Evolutionary conservation across 495 filamentous ascomycete species (phyloP).

Genomic region (Thermothielavioides terrestris): DNA sequence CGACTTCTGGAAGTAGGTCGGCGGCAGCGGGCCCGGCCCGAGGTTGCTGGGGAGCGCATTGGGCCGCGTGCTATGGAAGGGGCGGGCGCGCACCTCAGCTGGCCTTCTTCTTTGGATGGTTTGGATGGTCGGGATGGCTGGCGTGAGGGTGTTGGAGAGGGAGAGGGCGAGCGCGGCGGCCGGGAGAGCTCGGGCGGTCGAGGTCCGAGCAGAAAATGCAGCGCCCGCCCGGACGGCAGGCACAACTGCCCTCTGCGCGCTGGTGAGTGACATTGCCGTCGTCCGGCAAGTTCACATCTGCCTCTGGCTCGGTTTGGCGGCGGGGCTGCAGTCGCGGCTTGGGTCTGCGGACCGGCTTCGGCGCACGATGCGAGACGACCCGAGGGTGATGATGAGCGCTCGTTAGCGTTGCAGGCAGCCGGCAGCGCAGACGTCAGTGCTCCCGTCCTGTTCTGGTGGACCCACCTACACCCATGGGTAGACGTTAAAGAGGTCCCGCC

Average conservation of each 20-base stretch:
- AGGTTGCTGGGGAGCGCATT: conserved; percentile 18
- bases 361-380: too few relatives aligned
- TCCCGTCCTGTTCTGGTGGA: too few relatives aligned
- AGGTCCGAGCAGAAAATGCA: background rate
- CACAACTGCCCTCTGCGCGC: conserved; percentile 24
- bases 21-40: conserved; percentile 29
- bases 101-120: background rate
- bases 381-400: too few relatives aligned
- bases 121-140: background rate
- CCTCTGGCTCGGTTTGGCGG: background rate
- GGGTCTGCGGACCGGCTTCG: too few relatives aligned
- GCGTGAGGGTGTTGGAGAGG: too few relatives aligned
- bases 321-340: too few relatives aligned
- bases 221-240: conserved; percentile 23
- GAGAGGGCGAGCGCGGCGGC: conserved; percentile 8
- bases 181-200: conserved; percentile 12
- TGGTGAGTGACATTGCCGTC: conserved; percentile 30
- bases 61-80: conserved; percentile 24
- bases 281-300: background rate
- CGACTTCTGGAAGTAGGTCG: conserved; percentile 49
- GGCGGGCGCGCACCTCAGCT: background rate
- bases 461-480: too few relatives aligned
- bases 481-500: too few relatives aligned
- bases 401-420: too few relatives aligned
- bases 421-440: too few relatives aligned